Evolutionary conservation across 2,329 filamentous ascomycete genomes (phyloP), one percentile per base, ranked within the genome.

Genomic region (Arachnopeziza araneosa): DNA sequence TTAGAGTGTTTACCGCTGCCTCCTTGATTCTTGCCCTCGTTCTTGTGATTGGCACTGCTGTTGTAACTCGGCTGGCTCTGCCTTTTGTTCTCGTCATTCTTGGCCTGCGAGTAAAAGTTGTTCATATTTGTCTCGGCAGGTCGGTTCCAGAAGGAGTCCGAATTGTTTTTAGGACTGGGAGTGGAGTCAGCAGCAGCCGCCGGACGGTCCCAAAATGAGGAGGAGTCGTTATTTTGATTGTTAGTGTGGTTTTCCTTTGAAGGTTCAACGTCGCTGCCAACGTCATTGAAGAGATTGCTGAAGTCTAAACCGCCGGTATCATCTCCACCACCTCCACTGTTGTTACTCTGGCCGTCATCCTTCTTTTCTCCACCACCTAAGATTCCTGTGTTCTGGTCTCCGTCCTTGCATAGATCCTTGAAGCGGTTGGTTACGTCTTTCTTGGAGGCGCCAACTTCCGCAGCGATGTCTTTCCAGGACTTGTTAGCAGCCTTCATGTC

Each of bases 401-500:
- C 62, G 24, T 52, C 36, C 14, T 52, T 59, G 59, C 56, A 58
- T 14, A 64, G 21, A 21, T 59, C 59, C 52, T 68, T 64, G 32
- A 55, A 65, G 7, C 67, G 56, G 24, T 52, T 52, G 17, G 54
- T 32, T 6, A 64, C 53, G 24, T 65, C 62, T 17, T 62, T 63
- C 51, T 68, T 66, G 24, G 26, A 50, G 10, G 55, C 50, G 3
- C 56, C 50, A 24, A 60, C 32, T 23, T 54, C 60, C 14, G 48
- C 48, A 12, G 50, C 56, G 48, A 66, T 69, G 19, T 69, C 62
- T 52, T 66, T 68, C 48, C 59, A 64, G 5, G 55, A 32, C 3
- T 53, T 44, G 22, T 55, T 55, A 12, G 60, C 62, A 7, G 55
- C 59, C 59, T 72, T 71, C 65, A 70, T 66, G 4, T 61, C 54